phyloP scores from a whole-genome alignment of 2,329 filamentous ascomycete species.

The Aureobasidium sp. region DNA sequence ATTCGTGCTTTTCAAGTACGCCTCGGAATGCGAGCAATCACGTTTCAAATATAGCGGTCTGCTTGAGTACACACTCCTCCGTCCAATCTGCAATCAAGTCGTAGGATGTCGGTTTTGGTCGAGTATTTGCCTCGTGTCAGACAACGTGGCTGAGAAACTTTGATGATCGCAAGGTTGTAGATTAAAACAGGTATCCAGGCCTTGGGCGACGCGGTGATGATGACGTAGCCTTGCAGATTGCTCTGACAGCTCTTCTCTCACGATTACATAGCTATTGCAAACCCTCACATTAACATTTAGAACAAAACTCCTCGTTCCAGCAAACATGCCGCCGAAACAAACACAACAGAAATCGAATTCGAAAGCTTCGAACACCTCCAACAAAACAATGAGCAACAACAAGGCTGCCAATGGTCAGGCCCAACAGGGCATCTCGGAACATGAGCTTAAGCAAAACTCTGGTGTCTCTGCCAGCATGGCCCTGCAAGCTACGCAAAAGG shows the following conservation, averaged over 20 bases:
- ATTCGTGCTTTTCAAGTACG: no score
- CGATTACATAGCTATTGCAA: not conserved
- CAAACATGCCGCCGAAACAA: slow-evolving; percentile 1
- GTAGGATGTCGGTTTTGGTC: not conserved
- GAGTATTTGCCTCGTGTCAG: not conserved
- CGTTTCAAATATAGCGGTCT: no score
- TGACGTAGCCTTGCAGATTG: not conserved
- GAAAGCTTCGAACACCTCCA: not conserved
- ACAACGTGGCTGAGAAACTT: not conserved
- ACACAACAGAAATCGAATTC: not conserved
- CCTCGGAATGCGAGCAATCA: not conserved
- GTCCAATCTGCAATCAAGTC: not conserved
- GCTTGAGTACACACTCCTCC: not conserved
- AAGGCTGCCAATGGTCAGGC: not conserved
- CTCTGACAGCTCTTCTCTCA: not conserved
- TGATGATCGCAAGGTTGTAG: not conserved
- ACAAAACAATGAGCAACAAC: not conserved
- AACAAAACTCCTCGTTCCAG: not conserved
- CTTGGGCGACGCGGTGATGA: not conserved
- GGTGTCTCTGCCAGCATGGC: slow-evolving; percentile 30
- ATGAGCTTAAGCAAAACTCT: slow-evolving; percentile 32
- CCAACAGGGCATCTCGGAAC: slow-evolving; percentile 24
- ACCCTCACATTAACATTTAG: not conserved
- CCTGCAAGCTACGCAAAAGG: slow-evolving; percentile 29
- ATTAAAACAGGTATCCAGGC: not conserved